Evolutionary conservation across 441 rosid species (phyloP).

Genomic region (Kokia cookei): DNA sequence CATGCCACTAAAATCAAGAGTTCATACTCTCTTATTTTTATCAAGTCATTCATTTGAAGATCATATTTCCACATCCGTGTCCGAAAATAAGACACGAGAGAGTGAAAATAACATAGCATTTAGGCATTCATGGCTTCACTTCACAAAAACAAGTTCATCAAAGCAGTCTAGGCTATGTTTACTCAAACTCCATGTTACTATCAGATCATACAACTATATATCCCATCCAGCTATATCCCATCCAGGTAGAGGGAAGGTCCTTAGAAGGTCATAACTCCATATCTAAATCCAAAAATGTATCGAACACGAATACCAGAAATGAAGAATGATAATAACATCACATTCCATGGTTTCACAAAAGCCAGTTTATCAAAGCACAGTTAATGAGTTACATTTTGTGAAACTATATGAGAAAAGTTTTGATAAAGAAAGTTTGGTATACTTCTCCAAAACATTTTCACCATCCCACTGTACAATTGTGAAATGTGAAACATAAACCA

Average conservation of each 20-base stretch:
- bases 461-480: constrained; percentile 12
- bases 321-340: neutral
- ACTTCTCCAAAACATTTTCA: neutral
- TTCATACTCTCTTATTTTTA: no score
- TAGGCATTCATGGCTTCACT: neutral
- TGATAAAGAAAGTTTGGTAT: no score
- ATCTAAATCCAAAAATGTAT: neutral
- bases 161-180: neutral
- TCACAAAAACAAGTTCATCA: neutral
- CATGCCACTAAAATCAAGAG: neutral
- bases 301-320: neutral
- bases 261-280: neutral
- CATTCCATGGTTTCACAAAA: no score
- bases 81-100: no score
- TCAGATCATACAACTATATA: neutral
- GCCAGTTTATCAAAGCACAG: no score
- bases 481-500: neutral
- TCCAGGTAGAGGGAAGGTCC: neutral
- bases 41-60: no score
- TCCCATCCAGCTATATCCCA: neutral
- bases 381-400: neutral
- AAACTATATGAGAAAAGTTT: neutral
- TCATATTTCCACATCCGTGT: no score
- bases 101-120: neutral
- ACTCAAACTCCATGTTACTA: neutral